Evolutionary conservation across 768 basidiomycete species (phyloP).

Genomic region (Tricholoma terreum): DNA sequence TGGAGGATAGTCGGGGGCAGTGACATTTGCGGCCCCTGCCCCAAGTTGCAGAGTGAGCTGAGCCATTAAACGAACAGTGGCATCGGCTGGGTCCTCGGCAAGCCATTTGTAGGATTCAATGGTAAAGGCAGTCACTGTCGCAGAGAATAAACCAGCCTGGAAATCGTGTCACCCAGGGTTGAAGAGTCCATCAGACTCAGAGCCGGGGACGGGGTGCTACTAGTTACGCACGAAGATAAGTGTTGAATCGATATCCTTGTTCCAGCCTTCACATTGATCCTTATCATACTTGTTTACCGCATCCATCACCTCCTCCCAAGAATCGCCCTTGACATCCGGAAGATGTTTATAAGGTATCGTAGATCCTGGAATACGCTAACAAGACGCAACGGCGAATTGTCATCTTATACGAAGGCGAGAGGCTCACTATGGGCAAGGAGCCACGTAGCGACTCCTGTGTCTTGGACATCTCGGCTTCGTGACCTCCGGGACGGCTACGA

Average conservation of each 20-base stretch:
- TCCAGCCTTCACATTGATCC: constrained; percentile 8
- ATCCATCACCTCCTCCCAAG: not conserved
- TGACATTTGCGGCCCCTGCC: not conserved
- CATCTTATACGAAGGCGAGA: no score
- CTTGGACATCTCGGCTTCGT: no score
- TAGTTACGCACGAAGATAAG: constrained; percentile 27
- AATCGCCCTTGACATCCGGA: not conserved
- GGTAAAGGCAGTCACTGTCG: constrained; percentile 36
- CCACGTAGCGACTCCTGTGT: no score
- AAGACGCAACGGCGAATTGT: no score
- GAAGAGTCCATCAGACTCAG: no score
- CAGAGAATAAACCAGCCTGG: constrained; percentile 42
- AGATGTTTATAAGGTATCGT: not conserved
- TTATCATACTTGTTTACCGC: constrained; percentile 1
- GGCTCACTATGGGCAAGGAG: no score
- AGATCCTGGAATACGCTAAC: no score
- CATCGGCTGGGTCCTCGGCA: constrained; percentile 25
- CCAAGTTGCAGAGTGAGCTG: constrained; percentile 10
- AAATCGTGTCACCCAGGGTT: not conserved
- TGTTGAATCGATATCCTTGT: constrained; percentile 16
- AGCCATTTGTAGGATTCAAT: constrained; percentile 34
- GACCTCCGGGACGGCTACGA: no score
- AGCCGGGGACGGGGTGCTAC: no score
- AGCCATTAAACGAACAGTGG: constrained; percentile 25
- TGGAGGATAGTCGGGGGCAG: not conserved